Conservation (phyloP, 2,329 filamentous ascomycete species). For the Metarhizium sp. region DNA sequence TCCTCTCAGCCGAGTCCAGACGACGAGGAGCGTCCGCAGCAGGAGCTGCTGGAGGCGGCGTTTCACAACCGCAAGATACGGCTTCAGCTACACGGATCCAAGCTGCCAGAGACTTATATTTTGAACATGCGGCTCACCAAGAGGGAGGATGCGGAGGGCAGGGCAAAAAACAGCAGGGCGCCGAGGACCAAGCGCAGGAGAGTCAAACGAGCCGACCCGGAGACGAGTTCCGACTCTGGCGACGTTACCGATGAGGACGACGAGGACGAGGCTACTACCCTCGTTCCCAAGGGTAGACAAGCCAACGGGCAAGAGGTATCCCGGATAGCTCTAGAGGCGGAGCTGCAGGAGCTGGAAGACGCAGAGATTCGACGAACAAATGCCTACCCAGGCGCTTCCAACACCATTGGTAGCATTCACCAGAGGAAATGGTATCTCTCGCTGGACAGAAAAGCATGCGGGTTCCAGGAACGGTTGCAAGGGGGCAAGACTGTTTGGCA, state of each 20-base stretch:
- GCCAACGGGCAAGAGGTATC: constrained; percentile 14
- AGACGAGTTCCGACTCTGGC: constrained; percentile 15
- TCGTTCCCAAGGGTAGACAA: constrained; percentile 12
- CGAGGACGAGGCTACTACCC: constrained; percentile 2
- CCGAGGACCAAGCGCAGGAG: neutral
- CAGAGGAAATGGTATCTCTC: constrained; percentile 59
- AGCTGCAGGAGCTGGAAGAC: constrained; percentile 38
- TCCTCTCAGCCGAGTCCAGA: constrained; percentile 18
- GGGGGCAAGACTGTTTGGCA: constrained; percentile 9
- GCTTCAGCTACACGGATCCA: constrained; percentile 42
- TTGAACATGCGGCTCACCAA: constrained; percentile 44
- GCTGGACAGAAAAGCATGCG: constrained; percentile 49
- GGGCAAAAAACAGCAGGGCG: constrained; percentile 12
- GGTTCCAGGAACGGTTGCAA: constrained; percentile 36
- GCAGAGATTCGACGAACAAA: constrained; percentile 49
- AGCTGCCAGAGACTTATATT: constrained; percentile 43
- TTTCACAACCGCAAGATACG: constrained; percentile 49
- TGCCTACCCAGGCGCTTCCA: constrained; percentile 56
- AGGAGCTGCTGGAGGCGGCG: constrained; percentile 38
- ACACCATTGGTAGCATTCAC: constrained; percentile 57
- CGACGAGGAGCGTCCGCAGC: constrained; percentile 21
- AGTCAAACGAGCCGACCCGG: constrained; percentile 5
- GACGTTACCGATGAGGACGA: neutral
- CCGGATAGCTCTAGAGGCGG: constrained; percentile 23
- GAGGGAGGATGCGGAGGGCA: constrained; percentile 28